Base-by-base conservation (phyloP, 2,329 filamentous ascomycete genomes). In the Mariannaea elegans region DNA sequence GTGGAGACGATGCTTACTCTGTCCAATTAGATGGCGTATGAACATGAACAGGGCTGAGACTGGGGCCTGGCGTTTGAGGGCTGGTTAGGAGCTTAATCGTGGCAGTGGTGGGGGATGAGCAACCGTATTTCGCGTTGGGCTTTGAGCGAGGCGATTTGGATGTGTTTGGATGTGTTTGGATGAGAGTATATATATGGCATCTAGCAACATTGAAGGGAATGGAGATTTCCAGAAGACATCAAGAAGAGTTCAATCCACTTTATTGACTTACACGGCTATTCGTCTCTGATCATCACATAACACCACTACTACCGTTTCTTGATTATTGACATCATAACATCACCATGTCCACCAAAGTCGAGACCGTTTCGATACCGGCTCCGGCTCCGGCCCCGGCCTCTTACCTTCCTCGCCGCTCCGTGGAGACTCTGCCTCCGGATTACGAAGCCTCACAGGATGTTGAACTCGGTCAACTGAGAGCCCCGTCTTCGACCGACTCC, bases 361-460 rank as follows among this genome's bases (percentile, higher is more conserved):
- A 55, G 16, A 53, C 21, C 2, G 41, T 65, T 16, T 23, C 38
- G 38, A 10, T 14, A 13, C 13, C 41, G 16, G 18, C 31, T 21
- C 46, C 59, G 38, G 19, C 19, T 13, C n/a, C 41, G 16, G 18
- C 31, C 18, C 46, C 59, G 10, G 27, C 18, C 12, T 55, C 44
- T 1, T 9, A 42, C 36, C 29, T 56, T 44, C 52, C 46, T 38
- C 51, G 58, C 46, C 63, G 58, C 31, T 64, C 60, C 24, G 42
- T 54, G 8, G 64, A 63, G 19, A 57, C 64, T 5, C 71, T 71
- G 1, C 76, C 76, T 9, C 67, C 72, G 8, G 70, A 72, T 55
- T 71, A 73, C 56, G 63, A 72, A 32, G 32, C 59, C 42, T 56
- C 54, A 14, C 54, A 72, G 31, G 55, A 52, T 41, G 42, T 65